Evolutionary conservation across 768 basidiomycete genomes (phyloP).

Genomic region (Sistotremastrum suecicum): DNA sequence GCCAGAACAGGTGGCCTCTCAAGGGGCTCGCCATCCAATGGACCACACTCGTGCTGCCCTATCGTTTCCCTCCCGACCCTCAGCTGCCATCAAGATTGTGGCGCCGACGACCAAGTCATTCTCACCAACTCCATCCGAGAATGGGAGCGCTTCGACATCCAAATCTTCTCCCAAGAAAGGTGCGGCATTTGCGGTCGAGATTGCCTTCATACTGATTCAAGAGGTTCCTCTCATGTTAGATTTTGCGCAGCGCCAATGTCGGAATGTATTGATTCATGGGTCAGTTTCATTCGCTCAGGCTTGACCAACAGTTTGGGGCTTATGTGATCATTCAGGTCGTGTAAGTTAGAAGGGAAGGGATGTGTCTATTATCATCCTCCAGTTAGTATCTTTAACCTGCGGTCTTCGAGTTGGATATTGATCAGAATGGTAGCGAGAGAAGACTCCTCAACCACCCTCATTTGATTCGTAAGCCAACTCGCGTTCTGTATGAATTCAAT

Average conservation of each 20-base stretch:
- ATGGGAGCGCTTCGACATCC: constrained; percentile 23
- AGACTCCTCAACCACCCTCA: neutral
- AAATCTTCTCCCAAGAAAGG: constrained; percentile 40
- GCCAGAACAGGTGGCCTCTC: no score
- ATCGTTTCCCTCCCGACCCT: constrained; percentile 14
- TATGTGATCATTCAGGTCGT: constrained; percentile 35
- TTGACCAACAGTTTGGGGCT: neutral
- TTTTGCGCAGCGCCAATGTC: constrained; percentile 65
- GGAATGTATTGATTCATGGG: constrained; percentile 89
- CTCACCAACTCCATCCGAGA: neutral
- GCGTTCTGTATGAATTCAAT: neutral
- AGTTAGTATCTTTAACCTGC: constrained; percentile 22
- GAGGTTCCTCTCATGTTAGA: constrained; percentile 25
- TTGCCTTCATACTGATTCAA: constrained; percentile 5
- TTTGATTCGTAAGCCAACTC: neutral
- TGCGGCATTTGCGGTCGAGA: constrained; percentile 19
- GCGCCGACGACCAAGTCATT: constrained; percentile 30
- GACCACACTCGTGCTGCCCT: no score
- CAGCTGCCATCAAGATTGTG: constrained; percentile 58
- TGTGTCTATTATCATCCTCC: constrained; percentile 75
- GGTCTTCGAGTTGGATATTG: neutral
- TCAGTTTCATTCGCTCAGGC: constrained; percentile 18
- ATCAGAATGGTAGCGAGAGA: constrained; percentile 1
- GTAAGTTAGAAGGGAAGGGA: constrained; percentile 78
- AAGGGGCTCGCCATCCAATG: no score